Evolutionary conservation across 371 early-diverging fungal species (phyloP).

Genomic region (Syncephalastrum monosporum): DNA sequence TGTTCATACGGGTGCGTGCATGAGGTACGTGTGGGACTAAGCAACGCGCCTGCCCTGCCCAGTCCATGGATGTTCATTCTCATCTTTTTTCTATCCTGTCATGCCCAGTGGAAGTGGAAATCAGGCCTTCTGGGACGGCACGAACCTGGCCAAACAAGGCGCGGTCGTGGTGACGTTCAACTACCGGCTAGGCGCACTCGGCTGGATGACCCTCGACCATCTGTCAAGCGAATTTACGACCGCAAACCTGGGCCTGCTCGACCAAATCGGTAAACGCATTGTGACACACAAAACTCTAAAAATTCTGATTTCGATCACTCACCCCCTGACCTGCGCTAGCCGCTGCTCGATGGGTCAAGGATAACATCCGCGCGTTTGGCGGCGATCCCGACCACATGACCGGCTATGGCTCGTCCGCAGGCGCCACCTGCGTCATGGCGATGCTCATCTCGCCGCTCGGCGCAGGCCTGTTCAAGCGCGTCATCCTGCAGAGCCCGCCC

Average conservation of each 20-base stretch:
- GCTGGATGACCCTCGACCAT: constrained; percentile 34
- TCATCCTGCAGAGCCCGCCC: constrained; percentile 32
- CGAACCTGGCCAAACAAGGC: constrained; percentile 31
- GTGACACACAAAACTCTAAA: not conserved
- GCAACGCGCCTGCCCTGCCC: not conserved
- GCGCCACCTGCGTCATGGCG: constrained; percentile 24
- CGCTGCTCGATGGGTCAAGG: constrained; percentile 11
- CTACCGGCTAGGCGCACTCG: constrained; percentile 36
- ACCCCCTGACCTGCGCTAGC: too few relatives aligned
- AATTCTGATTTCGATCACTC: too few relatives aligned
- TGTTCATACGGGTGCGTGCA: constrained; percentile 37
- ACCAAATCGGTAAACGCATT: constrained; percentile 28
- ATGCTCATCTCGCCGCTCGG: constrained; percentile 21
- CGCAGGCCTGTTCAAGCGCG: constrained; percentile 20
- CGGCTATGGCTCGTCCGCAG: constrained; percentile 41
- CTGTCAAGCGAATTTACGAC: constrained; percentile 22
- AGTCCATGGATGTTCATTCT: too few relatives aligned
- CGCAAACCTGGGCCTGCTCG: constrained; percentile 32
- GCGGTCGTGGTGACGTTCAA: constrained; percentile 38
- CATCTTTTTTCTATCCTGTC: too few relatives aligned
- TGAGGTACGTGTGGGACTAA: constrained; percentile 14
- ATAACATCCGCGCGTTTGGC: constrained; percentile 19
- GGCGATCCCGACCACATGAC: constrained; percentile 27
- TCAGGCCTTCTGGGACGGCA: constrained; percentile 40
- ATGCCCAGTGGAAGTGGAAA: constrained; percentile 26